Evolutionary conservation across 2,329 filamentous ascomycete species (phyloP).

Genomic region (Sarocladium brachiariae): DNA sequence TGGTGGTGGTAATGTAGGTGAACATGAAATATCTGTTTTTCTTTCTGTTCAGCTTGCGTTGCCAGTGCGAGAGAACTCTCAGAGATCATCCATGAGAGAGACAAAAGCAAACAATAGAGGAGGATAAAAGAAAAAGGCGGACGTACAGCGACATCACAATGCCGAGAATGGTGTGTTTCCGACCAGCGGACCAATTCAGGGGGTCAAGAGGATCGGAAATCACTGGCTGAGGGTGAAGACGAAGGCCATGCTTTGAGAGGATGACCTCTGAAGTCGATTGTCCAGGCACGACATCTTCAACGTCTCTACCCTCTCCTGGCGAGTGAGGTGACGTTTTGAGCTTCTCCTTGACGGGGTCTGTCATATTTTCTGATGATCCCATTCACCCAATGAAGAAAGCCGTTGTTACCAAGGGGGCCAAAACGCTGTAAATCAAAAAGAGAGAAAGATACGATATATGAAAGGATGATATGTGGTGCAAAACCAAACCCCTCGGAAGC

Average conservation of each 20-base stretch:
- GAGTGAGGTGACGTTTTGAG: slow-evolving; percentile 1
- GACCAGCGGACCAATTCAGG: slow-evolving; percentile 42
- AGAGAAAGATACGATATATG: neutral
- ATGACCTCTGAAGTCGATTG: slow-evolving; percentile 7
- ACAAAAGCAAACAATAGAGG: neutral
- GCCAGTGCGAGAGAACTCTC: too few species aligned
- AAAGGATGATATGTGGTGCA: neutral
- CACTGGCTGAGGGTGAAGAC: slow-evolving; percentile 29
- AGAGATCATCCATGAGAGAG: too few species aligned
- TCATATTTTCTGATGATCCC: neutral
- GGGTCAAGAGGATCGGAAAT: slow-evolving; percentile 41
- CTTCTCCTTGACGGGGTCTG: slow-evolving; percentile 1
- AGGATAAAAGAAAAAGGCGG: too few species aligned
- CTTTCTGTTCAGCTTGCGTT: too few species aligned
- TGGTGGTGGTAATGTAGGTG: slow-evolving; percentile 51
- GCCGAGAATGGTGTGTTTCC: slow-evolving; percentile 41
- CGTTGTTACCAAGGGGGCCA: too few species aligned
- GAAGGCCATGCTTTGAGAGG: slow-evolving; percentile 19
- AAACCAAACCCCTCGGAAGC: neutral
- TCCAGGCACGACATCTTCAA: slow-evolving; percentile 1
- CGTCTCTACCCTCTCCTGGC: neutral
- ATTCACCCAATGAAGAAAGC: too few species aligned
- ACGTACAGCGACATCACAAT: slow-evolving; percentile 47
- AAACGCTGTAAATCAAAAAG: neutral
- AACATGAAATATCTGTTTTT: slow-evolving; percentile 42